phyloP scores from a whole-genome alignment of 1,139 yeast genomes.

The Sugiyamaella sp. region DNA sequence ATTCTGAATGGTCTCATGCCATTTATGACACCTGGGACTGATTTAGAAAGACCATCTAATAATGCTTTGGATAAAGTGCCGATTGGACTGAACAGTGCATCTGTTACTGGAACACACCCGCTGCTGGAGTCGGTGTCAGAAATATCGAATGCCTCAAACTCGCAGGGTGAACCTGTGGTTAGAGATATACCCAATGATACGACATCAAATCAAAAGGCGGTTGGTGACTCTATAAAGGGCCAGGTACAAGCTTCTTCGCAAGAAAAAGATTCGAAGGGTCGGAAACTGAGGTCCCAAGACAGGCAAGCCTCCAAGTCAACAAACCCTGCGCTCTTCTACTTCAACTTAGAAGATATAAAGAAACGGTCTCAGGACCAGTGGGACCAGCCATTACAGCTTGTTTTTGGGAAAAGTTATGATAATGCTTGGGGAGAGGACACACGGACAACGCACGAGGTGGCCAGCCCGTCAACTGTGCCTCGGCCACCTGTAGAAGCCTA shows the following conservation, averaged over 20 bases:
- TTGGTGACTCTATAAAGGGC: too few relatives aligned
- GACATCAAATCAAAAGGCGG: too few relatives aligned
- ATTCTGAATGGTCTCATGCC: constrained; percentile 31
- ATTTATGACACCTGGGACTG: constrained; percentile 17
- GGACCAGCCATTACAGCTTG: constrained; percentile 4
- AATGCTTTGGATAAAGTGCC: not conserved
- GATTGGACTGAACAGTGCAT: not conserved
- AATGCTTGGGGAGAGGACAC: too few relatives aligned
- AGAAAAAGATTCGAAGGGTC: not conserved
- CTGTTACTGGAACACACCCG: not conserved
- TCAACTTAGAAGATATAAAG: constrained; percentile 8
- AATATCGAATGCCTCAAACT: too few relatives aligned
- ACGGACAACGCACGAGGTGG: too few relatives aligned
- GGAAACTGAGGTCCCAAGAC: constrained; percentile 15
- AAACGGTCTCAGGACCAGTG: constrained; percentile 9
- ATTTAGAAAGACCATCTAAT: not conserved
- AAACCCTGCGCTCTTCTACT: constrained; percentile 14
- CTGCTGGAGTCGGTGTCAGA: too few relatives aligned
- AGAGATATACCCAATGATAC: not conserved
- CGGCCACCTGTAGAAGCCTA: too few relatives aligned
- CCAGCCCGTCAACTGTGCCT: too few relatives aligned
- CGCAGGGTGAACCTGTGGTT: too few relatives aligned
- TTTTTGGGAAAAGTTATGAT: not conserved
- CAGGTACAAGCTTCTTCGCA: too few relatives aligned
- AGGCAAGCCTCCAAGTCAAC: not conserved